Evolutionary conservation across 805 yeast genomes (phyloP), one percentile per base, ranked within the genome.

Genomic region (Yarrowia deformans): DNA sequence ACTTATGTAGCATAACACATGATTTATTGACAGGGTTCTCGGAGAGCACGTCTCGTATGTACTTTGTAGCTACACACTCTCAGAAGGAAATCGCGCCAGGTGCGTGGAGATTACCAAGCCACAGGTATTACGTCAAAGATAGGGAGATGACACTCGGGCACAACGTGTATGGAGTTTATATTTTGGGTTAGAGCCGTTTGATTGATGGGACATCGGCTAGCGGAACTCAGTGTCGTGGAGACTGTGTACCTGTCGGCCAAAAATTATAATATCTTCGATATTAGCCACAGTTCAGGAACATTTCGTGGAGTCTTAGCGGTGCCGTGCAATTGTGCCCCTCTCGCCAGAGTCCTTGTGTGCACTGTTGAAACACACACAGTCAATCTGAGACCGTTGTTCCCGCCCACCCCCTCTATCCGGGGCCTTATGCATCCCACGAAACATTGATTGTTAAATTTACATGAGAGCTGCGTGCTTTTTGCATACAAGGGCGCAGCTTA

Each of bases 401-500:
- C 60, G 60, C 60, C 60, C 60, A 54, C 60, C 60, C n/a, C 13
- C 37, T 34, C 8, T 8, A 54, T 39, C 39, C 60, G 32, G 45
- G 34, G 43, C 9, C 19, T n/a, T 5, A 37, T 54, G 60, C 45
- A 54, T 35, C 45, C 60, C 34, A 23, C 39, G 60, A 54, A 54
- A 54, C 60, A 54, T 54, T 18, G 58, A 54, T 54, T 35, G n/a
- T 23, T n/a, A 19, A 23, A 54, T 37, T 19, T 19, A 39, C 60
- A 54, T 54, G 16, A 6, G 34, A 19, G 42, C 23, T 54, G 60
- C 60, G 19, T 1, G 34, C n/a, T 18, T 37, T 13, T n/a, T 16
- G 46, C 61, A 55, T 23, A 39, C 61, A 55, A 55, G 48, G 61
- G 16, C 16, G 19, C 29, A 12, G 63, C 63, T 56, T 56, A 56